These are phyloP conservation scores for Aspergillus avenaceus DNA, from an alignment of 495 filamentous ascomycete species.

Conservation along the genomic window DNA sequence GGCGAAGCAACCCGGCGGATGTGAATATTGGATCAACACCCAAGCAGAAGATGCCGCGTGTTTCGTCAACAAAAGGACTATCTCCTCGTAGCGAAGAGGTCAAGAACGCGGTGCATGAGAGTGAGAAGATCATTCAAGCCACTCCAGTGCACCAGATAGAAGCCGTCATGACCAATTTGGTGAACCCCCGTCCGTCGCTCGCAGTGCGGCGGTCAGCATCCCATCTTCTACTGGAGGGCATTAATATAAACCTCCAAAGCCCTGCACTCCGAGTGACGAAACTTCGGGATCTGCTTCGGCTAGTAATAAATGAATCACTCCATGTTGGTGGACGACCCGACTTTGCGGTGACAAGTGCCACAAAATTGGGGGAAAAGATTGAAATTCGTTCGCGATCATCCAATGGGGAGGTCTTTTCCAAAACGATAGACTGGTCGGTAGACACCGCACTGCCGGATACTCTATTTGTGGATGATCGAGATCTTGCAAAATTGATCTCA, in stretches of 20 bases:
- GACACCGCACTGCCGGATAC: slow-evolving; percentile 61
- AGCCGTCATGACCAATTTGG: slow-evolving; percentile 39
- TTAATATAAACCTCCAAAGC: slow-evolving; percentile 33
- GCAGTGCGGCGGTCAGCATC: slow-evolving; percentile 39
- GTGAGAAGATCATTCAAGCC: slow-evolving; percentile 41
- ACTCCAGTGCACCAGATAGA: slow-evolving; percentile 37
- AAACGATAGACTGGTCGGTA: slow-evolving; percentile 66
- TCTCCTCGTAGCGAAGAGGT: slow-evolving; percentile 49
- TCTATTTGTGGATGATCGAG: slow-evolving; percentile 65
- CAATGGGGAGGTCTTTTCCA: slow-evolving; percentile 53
- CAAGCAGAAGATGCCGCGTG: slow-evolving; percentile 37
- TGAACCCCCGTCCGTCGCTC: slow-evolving; percentile 38
- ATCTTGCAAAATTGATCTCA: slow-evolving; percentile 69
- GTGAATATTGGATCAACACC: slow-evolving; percentile 23
- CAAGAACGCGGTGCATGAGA: slow-evolving; percentile 48
- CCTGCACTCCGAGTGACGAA: slow-evolving; percentile 54
- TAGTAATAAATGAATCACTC: slow-evolving; percentile 67
- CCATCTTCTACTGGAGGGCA: slow-evolving; percentile 42
- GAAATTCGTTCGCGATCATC: slow-evolving; percentile 57
- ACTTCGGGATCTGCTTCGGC: slow-evolving; percentile 61
- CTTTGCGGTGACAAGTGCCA: slow-evolving; percentile 56
- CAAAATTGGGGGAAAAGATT: slow-evolving; percentile 61
- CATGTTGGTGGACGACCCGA: slow-evolving; percentile 72
- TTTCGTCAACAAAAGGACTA: slow-evolving; percentile 33
- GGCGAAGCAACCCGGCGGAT: slow-evolving; percentile 41